Base-by-base conservation (phyloP, 1,139 yeast genomes). In the Scheffersomyces parashehatae region DNA sequence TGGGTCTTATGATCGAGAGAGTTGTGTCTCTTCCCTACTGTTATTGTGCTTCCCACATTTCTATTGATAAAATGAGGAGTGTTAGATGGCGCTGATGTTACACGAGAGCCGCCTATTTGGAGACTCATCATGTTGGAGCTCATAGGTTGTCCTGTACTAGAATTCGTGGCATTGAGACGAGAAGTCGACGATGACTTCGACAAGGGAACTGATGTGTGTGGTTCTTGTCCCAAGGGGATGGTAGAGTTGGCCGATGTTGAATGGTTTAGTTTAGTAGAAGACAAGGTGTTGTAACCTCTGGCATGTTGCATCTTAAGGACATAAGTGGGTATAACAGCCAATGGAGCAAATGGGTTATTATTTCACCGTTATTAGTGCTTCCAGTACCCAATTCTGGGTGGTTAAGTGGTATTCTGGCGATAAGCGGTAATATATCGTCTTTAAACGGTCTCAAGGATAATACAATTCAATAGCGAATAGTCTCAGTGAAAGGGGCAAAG, bases 241-340 rank as follows among this genome's bases (percentile, higher is more conserved):
- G 26, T 32, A 31, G 14, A 29, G 28, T 15, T 35, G 32, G 26
- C 40, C 36, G 39, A 33, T 14, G 31, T 36, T 6, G 26, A 20
- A 20, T 20, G 26, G 26, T 20, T 20, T 20, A 20, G 26, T 20
- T 20, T 20, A 20, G 26, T 20, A 20, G 26, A 20, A 20, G 26
- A 20, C 26, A 20, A 20, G 26, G 48, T 20, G 42, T 55, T 58
- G 50, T 51, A 60, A 40, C 59, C 56, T 46, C 69, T 50, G 11
- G 68, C 67, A 55, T 65, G 68, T 44, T 64, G 68, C 68, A 64
- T 65, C 35, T 37, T 46, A 20, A 20, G 26, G 26, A 20, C 26
- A 20, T 20, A 20, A 20, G 26, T 20, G 26, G 26, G 26, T 3
- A 20, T 20, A 20, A 20, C 9, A 1, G 26, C 26, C 2, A 3